Conservation (phyloP, 345 rosid species). For the Brassica cretica region DNA sequence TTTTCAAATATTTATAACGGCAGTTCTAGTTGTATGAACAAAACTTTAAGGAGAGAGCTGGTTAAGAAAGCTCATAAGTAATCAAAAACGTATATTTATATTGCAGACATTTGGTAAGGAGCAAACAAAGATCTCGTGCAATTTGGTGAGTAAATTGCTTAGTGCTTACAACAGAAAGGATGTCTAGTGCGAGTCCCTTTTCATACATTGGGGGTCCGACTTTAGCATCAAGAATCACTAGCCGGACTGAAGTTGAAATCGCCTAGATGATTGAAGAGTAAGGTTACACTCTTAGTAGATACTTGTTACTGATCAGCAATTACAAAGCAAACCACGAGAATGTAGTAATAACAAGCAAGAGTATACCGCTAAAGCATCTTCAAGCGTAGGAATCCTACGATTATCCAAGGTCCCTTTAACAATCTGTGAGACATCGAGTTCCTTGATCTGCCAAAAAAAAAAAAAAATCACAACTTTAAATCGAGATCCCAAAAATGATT, state of each 20-base stretch:
- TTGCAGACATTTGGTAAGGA: background rate
- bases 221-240: conserved; percentile 87
- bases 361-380: conserved; percentile 83
- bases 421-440: conserved; percentile 45
- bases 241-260: conserved; percentile 68
- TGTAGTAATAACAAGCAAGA: no score
- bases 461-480: conserved; percentile 16
- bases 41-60: background rate
- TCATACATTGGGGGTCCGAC: conserved; percentile 88
- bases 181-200: conserved; percentile 79
- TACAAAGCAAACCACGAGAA: conserved; percentile 1
- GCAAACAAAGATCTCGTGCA: background rate
- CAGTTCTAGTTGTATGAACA: background rate
- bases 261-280: conserved; percentile 39
- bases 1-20: background rate
- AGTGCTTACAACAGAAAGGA: conserved; percentile 70
- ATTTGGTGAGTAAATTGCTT: background rate
- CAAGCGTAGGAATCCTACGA: conserved; percentile 62
- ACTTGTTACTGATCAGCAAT: conserved; percentile 15
- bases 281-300: no score
- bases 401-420: conserved; percentile 41
- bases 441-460: conserved; percentile 55
- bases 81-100: background rate
- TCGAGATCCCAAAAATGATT: background rate
- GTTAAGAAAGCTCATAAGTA: background rate